Percentiles rank a stretch among this genome's conserved stretches.
phyloP scores from a whole-genome alignment of 352 stramenopile genomes.

The Phytophthora pistaciae region DNA sequence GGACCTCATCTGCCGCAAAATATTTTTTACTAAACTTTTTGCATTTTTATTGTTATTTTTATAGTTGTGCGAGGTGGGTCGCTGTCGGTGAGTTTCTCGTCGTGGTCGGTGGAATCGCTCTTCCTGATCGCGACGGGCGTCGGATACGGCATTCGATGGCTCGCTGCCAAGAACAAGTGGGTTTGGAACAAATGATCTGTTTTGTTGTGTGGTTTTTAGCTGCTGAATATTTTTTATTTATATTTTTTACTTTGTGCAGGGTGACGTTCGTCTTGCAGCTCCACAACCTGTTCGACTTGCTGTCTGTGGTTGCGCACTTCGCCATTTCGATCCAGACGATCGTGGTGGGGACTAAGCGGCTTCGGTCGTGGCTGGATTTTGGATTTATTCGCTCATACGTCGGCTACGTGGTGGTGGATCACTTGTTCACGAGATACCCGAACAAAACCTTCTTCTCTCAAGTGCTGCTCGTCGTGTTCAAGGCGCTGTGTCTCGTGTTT shows the following conservation, averaged over 20 bases:
- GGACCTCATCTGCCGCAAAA: constrained; percentile 13
- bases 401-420: constrained; percentile 81
- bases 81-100: constrained; percentile 76
- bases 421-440: constrained; percentile 73
- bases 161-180: constrained; percentile 87
- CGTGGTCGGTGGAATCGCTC: constrained; percentile 84
- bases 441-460: constrained; percentile 87
- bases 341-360: constrained; percentile 51
- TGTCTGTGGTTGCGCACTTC: constrained; percentile 88
- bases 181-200: constrained; percentile 15
- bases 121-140: constrained; percentile 79
- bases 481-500: constrained; percentile 81
- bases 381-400: constrained; percentile 88
- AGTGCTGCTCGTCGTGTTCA: constrained; percentile 82
- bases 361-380: constrained; percentile 88
- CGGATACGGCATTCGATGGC: constrained; percentile 78
- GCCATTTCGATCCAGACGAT: constrained; percentile 78
- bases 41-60: constrained; percentile 8
- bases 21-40: constrained; percentile 7
- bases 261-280: constrained; percentile 68
- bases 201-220: too few species aligned
- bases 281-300: constrained; percentile 82
- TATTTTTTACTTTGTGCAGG: constrained; percentile 29
- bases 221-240: neutral
- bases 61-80: constrained; percentile 79